Percentiles rank a stretch among this genome's conserved stretches.
Evolutionary conservation across 2,329 filamentous ascomycete species (phyloP).

Genomic region (Penicillium polonicum): DNA sequence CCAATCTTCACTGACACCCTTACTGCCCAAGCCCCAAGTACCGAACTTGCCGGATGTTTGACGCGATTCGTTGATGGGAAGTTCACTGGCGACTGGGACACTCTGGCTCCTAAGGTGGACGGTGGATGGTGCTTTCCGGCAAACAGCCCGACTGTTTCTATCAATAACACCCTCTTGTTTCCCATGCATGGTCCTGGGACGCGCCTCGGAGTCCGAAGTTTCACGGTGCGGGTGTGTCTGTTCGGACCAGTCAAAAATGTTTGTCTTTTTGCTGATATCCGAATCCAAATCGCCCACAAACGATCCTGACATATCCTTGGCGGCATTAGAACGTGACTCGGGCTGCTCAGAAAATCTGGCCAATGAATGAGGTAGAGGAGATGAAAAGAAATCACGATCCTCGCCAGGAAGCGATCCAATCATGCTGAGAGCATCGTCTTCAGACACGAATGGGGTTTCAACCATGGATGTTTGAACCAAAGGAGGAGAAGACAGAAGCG

Average conservation of each 20-base stretch:
- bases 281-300: constrained; percentile 30
- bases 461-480: constrained; percentile 16
- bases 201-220: constrained; percentile 51
- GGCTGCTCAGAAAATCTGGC: constrained; percentile 7
- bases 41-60: constrained; percentile 59
- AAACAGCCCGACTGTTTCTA: constrained; percentile 56
- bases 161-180: constrained; percentile 56
- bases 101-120: constrained; percentile 66
- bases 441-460: constrained; percentile 21
- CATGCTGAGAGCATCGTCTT: constrained; percentile 31
- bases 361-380: constrained; percentile 9
- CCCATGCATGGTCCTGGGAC: constrained; percentile 63
- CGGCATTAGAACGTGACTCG: background rate
- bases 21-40: constrained; percentile 66
- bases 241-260: constrained; percentile 66
- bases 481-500: constrained; percentile 15
- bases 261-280: constrained; percentile 48
- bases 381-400: constrained; percentile 9
- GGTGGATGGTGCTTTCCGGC: constrained; percentile 58
- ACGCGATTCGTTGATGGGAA: constrained; percentile 50
- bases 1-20: constrained; percentile 67
- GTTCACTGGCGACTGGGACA: constrained; percentile 58
- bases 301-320: constrained; percentile 2
- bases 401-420: constrained; percentile 31
- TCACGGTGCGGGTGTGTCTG: constrained; percentile 56